Evolutionary conservation across 331 rosid species (phyloP).

Genomic region (Phaseolus coccineus): DNA sequence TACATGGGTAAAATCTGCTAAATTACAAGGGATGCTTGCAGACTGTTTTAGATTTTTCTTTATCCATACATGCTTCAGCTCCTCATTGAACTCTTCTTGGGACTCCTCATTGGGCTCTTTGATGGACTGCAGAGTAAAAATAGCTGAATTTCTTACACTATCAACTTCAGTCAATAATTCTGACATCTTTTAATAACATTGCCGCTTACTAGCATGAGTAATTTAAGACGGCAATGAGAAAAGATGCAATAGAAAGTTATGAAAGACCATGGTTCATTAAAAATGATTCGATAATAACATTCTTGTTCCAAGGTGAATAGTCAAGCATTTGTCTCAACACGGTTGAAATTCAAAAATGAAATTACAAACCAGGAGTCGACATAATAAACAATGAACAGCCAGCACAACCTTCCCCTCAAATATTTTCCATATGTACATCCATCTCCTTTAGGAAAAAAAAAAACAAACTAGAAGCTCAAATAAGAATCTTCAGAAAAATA

Average conservation of each 20-base stretch:
- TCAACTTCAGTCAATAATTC: background rate
- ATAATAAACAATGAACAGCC: background rate
- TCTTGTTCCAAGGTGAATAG: background rate
- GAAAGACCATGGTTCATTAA: conserved; percentile 6
- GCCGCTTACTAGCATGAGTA: background rate
- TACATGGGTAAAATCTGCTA: too few species aligned
- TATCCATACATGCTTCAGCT: too few species aligned
- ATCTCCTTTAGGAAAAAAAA: background rate
- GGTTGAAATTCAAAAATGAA: background rate
- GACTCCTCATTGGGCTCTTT: too few species aligned
- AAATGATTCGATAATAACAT: background rate
- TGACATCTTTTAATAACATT: background rate
- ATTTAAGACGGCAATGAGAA: background rate
- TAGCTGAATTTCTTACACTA: too few species aligned
- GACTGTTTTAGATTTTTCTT: too few species aligned
- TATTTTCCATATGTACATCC: background rate
- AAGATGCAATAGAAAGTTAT: background rate
- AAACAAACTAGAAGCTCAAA: conserved; percentile 12
- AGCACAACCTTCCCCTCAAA: background rate
- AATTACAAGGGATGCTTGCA: too few species aligned
- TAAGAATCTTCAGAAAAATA: conserved; percentile 25
- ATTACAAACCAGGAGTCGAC: background rate
- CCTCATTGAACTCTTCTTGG: too few species aligned
- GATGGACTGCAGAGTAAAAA: too few species aligned
- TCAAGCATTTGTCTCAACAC: background rate